Evolutionary conservation across 2,329 filamentous ascomycete genomes (phyloP).

Genomic region (Colletotrichum higginsianum): DNA sequence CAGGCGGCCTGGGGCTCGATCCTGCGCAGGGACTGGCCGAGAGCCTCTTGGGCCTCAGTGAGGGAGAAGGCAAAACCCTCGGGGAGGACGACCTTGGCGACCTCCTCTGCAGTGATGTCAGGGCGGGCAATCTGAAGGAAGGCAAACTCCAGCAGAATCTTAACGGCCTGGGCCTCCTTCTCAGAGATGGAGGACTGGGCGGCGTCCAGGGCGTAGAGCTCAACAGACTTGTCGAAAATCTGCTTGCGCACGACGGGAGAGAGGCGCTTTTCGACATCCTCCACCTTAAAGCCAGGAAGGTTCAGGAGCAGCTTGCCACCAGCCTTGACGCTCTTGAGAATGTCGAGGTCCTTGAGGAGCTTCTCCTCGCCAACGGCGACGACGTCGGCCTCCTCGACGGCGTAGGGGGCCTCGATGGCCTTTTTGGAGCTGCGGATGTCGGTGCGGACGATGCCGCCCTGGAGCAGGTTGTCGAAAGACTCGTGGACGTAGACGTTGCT

Average conservation of each 20-base stretch:
- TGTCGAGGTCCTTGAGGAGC: slow-evolving; percentile 83
- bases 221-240: slow-evolving; percentile 77
- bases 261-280: slow-evolving; percentile 91
- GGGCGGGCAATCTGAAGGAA: slow-evolving; percentile 86
- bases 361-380: slow-evolving; percentile 82
- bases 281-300: slow-evolving; percentile 85
- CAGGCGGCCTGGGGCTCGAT: slow-evolving; percentile 86
- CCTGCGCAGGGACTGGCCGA: slow-evolving; percentile 79
- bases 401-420: slow-evolving; percentile 87
- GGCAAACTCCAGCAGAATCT: slow-evolving; percentile 81
- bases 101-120: slow-evolving; percentile 71
- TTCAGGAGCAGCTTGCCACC: slow-evolving; percentile 83
- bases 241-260: slow-evolving; percentile 78
- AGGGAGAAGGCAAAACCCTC: slow-evolving; percentile 67
- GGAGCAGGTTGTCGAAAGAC: slow-evolving; percentile 75
- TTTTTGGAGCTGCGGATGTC: slow-evolving; percentile 89
- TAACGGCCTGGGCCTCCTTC: slow-evolving; percentile 72
- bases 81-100: slow-evolving; percentile 75
- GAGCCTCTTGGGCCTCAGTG: slow-evolving; percentile 73
- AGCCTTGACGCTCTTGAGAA: slow-evolving; percentile 78
- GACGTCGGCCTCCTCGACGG: slow-evolving; percentile 84
- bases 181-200: slow-evolving; percentile 77
- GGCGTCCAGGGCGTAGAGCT: slow-evolving; percentile 83
- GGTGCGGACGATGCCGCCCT: slow-evolving; percentile 85
- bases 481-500: slow-evolving; percentile 74